phyloP scores from a whole-genome alignment of 306 rosid genomes.

The Potentilla sterilis region DNA sequence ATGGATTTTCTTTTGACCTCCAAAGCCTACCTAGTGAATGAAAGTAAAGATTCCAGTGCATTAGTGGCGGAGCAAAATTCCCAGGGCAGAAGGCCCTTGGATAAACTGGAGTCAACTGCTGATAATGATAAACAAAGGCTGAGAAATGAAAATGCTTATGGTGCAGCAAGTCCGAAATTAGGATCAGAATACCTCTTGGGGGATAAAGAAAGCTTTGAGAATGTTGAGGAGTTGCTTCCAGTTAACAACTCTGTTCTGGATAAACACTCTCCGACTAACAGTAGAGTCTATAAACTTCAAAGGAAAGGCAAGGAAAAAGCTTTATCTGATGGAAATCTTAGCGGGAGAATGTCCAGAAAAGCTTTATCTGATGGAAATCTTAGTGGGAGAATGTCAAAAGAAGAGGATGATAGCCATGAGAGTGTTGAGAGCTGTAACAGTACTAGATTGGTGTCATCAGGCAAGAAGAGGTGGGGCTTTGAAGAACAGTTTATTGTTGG shows the following conservation, averaged over 20 bases:
- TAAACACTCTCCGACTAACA: slow-evolving; percentile 42
- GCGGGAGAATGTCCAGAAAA: slow-evolving; percentile 42
- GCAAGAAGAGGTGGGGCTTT: slow-evolving; percentile 53
- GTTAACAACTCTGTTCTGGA: slow-evolving; percentile 28
- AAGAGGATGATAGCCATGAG: slow-evolving; percentile 44
- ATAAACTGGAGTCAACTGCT: slow-evolving; percentile 47
- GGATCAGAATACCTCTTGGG: slow-evolving; percentile 22
- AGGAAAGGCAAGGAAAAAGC: slow-evolving; percentile 62
- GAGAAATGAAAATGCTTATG: slow-evolving; percentile 30
- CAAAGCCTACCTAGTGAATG: slow-evolving; percentile 20
- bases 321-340: slow-evolving; percentile 40
- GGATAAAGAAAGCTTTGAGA: slow-evolving; percentile 28
- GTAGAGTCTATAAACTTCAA: slow-evolving; percentile 31
- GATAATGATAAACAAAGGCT: slow-evolving; percentile 51
- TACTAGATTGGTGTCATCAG: slow-evolving; percentile 31
- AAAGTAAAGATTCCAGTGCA: slow-evolving; percentile 28
- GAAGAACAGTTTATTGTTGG: slow-evolving; percentile 51
- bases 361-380: slow-evolving; percentile 40
- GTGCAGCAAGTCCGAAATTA: slow-evolving; percentile 24
- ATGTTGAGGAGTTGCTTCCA: slow-evolving; percentile 24
- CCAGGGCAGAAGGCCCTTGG: slow-evolving; percentile 29
- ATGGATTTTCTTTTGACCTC: slow-evolving; percentile 24
- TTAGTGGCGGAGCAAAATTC: slow-evolving; percentile 25
- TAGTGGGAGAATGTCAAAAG: slow-evolving; percentile 40
- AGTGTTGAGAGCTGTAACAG: slow-evolving; percentile 64